These are phyloP conservation scores for Phalaenopsis hybrid DNA, from an alignment of 116 monocot genomes.

Conservation along the genomic window DNA sequence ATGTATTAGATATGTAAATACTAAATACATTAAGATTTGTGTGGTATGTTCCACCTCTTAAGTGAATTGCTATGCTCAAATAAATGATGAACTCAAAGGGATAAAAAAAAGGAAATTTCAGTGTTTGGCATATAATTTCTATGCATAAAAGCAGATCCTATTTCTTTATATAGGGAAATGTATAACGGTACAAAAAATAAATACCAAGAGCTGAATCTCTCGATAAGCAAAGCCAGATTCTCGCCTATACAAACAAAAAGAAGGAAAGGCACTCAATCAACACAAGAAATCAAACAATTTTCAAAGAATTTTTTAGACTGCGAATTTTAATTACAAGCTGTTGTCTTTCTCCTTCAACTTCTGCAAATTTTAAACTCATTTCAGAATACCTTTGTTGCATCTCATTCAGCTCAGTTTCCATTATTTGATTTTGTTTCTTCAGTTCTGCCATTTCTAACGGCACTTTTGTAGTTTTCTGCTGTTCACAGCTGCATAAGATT, in stretches of 20 bases:
- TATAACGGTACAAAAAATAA: not conserved
- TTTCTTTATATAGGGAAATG: not conserved
- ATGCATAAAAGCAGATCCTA: not conserved
- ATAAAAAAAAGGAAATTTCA: not conserved
- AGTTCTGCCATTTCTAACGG: conserved; percentile 36
- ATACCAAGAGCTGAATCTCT: not conserved
- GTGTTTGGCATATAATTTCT: not conserved
- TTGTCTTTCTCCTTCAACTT: conserved; percentile 94
- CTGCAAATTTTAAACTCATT: conserved; percentile 90
- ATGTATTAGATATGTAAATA: no score
- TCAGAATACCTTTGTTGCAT: conserved; percentile 88
- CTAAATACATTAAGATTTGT: no score
- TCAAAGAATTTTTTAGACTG: conserved; percentile 49
- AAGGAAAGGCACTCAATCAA: not conserved
- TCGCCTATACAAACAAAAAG: conserved; percentile 16
- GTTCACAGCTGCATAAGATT: conserved; percentile 10
- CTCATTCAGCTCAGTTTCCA: conserved; percentile 80
- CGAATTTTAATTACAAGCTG: conserved; percentile 76
- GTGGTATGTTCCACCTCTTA: no score
- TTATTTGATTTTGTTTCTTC: conserved; percentile 47
- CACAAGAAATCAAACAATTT: conserved; percentile 9
- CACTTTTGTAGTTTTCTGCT: conserved; percentile 16
- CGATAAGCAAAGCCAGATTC: not conserved
- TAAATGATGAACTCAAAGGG: no score
- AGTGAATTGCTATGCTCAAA: no score